Percentiles rank a stretch among this genome's conserved stretches.
phyloP scores from a whole-genome alignment of 164 flowering plant genomes.

The Nymphaea colorata region DNA sequence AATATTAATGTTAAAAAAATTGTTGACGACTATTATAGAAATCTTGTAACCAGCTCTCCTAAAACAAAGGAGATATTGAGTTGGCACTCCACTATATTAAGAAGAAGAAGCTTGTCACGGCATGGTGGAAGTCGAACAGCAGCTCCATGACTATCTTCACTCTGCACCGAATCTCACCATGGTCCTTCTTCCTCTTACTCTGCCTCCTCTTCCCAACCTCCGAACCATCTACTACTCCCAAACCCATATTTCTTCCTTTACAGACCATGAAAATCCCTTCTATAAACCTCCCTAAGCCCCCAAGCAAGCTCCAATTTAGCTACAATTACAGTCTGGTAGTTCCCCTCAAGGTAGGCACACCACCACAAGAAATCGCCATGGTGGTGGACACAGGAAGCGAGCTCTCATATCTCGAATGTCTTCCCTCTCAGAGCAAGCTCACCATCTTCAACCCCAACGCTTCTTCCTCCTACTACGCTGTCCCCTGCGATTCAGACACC shows the following conservation, averaged over 20 bases:
- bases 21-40: no score
- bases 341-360: constrained; percentile 58
- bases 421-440: constrained; percentile 15
- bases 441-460: constrained; percentile 29
- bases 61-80: no score
- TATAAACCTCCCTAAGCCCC: constrained; percentile 14
- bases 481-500: constrained; percentile 46
- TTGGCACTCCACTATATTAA: not conserved
- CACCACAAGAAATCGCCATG: constrained; percentile 66
- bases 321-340: constrained; percentile 58
- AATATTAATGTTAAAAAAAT: no score
- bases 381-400: constrained; percentile 92
- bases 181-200: not conserved
- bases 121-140: no score
- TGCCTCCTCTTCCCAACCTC: constrained; percentile 1
- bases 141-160: not conserved
- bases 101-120: no score
- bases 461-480: constrained; percentile 43
- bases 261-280: constrained; percentile 34
- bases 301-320: constrained; percentile 48
- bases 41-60: no score
- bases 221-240: constrained; percentile 1
- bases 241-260: constrained; percentile 40
- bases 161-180: not conserved
- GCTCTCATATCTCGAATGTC: constrained; percentile 73